phyloP scores from a whole-genome alignment of 768 basidiomycete genomes.

The Artomyces pyxidatus region DNA sequence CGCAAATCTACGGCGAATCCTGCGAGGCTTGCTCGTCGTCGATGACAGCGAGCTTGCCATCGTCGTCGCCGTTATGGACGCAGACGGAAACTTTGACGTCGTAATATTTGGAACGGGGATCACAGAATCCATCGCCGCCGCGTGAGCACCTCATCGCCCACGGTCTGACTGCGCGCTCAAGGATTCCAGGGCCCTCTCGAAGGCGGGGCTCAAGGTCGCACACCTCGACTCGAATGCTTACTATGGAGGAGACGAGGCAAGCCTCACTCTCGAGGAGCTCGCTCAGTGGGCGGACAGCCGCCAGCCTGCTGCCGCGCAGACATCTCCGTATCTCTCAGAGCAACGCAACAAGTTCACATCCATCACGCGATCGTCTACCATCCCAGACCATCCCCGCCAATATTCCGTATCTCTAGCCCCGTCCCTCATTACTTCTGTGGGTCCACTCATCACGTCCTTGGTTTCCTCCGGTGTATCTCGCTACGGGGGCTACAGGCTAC shows the following conservation, averaged over 20 bases:
- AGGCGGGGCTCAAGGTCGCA: slow-evolving; percentile 79
- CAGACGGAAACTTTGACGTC: slow-evolving; percentile 46
- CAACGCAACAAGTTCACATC: slow-evolving; percentile 31
- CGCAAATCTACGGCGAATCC: no score
- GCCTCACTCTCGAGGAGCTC: slow-evolving; percentile 75
- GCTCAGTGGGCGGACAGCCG: slow-evolving; percentile 52
- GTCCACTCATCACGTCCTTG: slow-evolving; percentile 71
- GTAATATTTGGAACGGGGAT: slow-evolving; percentile 74
- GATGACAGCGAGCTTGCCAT: no score
- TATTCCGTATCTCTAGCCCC: slow-evolving; percentile 87
- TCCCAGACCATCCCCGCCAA: slow-evolving; percentile 54
- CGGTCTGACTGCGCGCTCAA: slow-evolving; percentile 3
- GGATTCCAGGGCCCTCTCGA: slow-evolving; percentile 67
- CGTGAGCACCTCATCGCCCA: slow-evolving; percentile 47
- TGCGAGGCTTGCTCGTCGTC: no score
- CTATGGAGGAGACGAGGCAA: slow-evolving; percentile 82
- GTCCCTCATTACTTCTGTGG: slow-evolving; percentile 69
- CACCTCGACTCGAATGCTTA: slow-evolving; percentile 81
- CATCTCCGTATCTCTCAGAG: slow-evolving; percentile 17
- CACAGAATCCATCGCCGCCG: slow-evolving; percentile 78
- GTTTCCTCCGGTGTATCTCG: slow-evolving; percentile 78
- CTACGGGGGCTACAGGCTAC: slow-evolving; percentile 84
- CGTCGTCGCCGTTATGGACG: slow-evolving; percentile 7
- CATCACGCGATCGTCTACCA: slow-evolving; percentile 33
- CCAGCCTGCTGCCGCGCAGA: slow-evolving; percentile 4